A percentile compares a stretch with the other conserved stretches of the same genome.
Evolutionary conservation across 2,329 filamentous ascomycete genomes (phyloP).

Genomic region (Simplicillium sp.): DNA sequence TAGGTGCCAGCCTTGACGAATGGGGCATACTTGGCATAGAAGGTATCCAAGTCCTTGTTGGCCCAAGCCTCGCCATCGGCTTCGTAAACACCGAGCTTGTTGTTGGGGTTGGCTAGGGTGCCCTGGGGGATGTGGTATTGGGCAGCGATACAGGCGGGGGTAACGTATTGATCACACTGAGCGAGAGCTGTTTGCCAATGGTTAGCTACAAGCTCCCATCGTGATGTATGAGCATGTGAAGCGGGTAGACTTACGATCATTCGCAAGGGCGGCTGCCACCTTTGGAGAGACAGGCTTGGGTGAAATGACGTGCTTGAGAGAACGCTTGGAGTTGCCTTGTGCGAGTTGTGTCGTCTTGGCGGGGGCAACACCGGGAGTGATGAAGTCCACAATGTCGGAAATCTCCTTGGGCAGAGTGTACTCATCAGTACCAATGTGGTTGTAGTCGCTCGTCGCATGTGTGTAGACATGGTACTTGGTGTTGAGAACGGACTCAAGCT

Average conservation of each 20-base stretch:
- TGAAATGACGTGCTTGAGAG: too few species aligned
- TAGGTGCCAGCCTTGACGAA: slow-evolving; percentile 6
- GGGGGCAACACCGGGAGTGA: slow-evolving; percentile 28
- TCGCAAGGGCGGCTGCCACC: too few species aligned
- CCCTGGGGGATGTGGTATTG: slow-evolving; percentile 29
- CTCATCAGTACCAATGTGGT: slow-evolving; percentile 27
- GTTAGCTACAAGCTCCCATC: too few species aligned
- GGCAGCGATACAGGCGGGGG: slow-evolving; percentile 42
- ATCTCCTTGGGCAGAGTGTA: slow-evolving; percentile 28
- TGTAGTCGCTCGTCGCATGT: slow-evolving; percentile 20
- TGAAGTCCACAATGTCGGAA: slow-evolving; percentile 25
- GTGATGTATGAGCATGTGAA: too few species aligned
- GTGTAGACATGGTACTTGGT: slow-evolving; percentile 42
- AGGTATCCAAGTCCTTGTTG: slow-evolving; percentile 34
- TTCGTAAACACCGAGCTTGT: slow-evolving; percentile 42
- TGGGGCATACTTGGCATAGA: slow-evolving; percentile 29
- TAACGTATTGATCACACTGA: slow-evolving; percentile 43
- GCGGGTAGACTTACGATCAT: too few species aligned
- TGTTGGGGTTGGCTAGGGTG: slow-evolving; percentile 20
- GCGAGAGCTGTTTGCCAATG: not conserved
- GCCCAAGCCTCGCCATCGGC: slow-evolving; percentile 40
- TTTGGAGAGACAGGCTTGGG: too few species aligned
- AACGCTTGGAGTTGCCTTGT: too few species aligned
- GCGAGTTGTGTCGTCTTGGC: too few species aligned
- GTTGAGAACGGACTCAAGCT: slow-evolving; percentile 37